These are phyloP conservation scores for Starmerella stigmatis DNA, from an alignment of 805 yeast species.

Conservation along the genomic window DNA sequence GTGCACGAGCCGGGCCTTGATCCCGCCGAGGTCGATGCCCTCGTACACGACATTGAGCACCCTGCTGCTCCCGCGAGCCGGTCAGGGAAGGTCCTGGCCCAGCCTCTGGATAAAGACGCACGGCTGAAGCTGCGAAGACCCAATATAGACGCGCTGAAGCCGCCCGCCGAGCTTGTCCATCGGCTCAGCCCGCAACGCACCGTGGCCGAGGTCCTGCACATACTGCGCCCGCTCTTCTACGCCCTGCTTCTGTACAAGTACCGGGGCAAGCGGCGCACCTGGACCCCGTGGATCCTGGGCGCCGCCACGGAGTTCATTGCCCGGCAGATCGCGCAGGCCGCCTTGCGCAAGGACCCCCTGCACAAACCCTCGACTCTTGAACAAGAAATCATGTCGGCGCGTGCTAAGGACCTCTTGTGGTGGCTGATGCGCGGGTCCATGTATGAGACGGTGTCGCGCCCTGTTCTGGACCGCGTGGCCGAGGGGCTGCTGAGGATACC, in stretches of 20 bases:
- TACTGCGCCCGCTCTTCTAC: conserved; percentile 34
- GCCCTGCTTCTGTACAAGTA: conserved; percentile 28
- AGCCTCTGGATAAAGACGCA: background rate
- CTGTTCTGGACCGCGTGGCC: conserved; percentile 26
- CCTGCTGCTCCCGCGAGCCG: background rate
- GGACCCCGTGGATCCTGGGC: conserved; percentile 37
- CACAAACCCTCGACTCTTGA: conserved; percentile 25
- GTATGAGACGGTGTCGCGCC: conserved; percentile 30
- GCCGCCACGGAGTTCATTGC: conserved; percentile 27
- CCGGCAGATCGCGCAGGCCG: background rate
- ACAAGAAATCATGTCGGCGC: conserved; percentile 24
- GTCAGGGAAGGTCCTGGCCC: background rate
- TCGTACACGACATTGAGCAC: background rate
- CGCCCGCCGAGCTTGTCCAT: conserved; percentile 29
- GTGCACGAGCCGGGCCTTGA: conserved; percentile 32
- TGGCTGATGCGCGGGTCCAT: conserved; percentile 35
- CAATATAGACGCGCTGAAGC: conserved; percentile 29
- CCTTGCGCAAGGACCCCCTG: background rate
- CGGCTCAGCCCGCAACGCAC: conserved; percentile 22
- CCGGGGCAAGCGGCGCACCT: conserved; percentile 23
- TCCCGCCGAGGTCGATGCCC: conserved; percentile 26
- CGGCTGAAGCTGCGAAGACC: conserved; percentile 17
- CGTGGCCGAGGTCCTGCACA: conserved; percentile 30
- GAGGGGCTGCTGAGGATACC: conserved; percentile 28
- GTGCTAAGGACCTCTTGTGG: conserved; percentile 29